Base-by-base conservation (phyloP, 352 stramenopile species). In the Globisporangium solare region DNA sequence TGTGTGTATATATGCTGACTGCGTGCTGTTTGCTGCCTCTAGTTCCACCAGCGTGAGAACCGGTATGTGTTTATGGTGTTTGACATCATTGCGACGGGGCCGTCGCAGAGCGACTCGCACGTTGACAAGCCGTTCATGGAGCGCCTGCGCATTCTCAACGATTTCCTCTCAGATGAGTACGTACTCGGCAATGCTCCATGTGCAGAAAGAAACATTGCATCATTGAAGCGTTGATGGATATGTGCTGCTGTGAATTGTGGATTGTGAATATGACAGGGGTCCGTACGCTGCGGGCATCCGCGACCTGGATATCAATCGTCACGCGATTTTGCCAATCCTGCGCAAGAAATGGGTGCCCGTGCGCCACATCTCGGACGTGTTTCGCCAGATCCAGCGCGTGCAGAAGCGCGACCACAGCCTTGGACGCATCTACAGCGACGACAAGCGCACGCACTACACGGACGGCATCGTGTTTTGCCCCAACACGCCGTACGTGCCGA, bases 401-500 rank as follows among this genome's bases (percentile, higher is more conserved):
- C 66, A 81, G 35, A 91, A 91, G 72, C 79, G 76, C 41, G 83
- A 91, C 56, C 73, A 89, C 35, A 89, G 79, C 53, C 66, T 91
- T 43, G 80, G 69, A 3, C 78, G 84, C 41, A 82, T 94, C 52
- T 94, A 92, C 69, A 80, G 67, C 37, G 84, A 94, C 57, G 79
- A 83, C 58, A 92, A 92, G 67, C 83, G 84, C 27, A 79, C 76
- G 39, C 88, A 97, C 63, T 93, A 91, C 61, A 97, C 87, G 35
- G 88, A 97, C 59, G 88, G 88, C 39, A 83, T 97, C 18, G 77
- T 97, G 22, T 96, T 97, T 52, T 94, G 88, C 54, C 88, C 88
- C 20, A 89, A 91, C 55, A 88, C 86, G 35, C 86, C 82, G 58
- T 94, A 94, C 60, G 67, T 91, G 51, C 68, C 74, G 21, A 91